Evolutionary conservation across 2,329 filamentous ascomycete genomes (phyloP).

Genomic region (Paracorniculantispora psalliotae): DNA sequence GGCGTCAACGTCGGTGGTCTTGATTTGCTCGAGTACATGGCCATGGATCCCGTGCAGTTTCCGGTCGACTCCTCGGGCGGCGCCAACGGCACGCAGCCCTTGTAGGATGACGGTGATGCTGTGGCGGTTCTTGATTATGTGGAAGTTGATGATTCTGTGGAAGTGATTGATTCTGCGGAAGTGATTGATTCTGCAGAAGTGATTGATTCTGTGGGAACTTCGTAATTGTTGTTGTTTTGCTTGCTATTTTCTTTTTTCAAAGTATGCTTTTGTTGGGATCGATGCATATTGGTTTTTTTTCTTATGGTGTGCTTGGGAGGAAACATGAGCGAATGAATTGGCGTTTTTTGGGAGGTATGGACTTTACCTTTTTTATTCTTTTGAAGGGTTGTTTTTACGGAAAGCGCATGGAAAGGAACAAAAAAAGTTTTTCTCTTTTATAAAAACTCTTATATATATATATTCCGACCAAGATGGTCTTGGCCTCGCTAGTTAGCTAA

Average conservation of each 20-base stretch:
- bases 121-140: background rate
- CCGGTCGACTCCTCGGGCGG: slow-evolving; percentile 19
- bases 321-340: background rate
- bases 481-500: background rate
- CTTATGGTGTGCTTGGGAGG: no score
- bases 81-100: slow-evolving; percentile 2
- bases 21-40: slow-evolving; percentile 64
- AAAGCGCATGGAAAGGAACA: background rate
- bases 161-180: background rate
- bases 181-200: no score
- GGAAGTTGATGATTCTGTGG: background rate
- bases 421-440: no score
- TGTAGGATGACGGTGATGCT: background rate
- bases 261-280: background rate
- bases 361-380: background rate
- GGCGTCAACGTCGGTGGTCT: slow-evolving; percentile 63
- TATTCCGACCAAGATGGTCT: background rate
- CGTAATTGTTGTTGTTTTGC: no score
- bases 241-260: no score
- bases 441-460: background rate
- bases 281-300: no score
- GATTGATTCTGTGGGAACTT: no score
- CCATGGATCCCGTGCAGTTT: slow-evolving; percentile 48
- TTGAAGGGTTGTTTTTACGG: background rate
- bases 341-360: background rate